Evolutionary conservation across 2,329 filamentous ascomycete genomes (phyloP).

Genomic region (Aphanocladium album): DNA sequence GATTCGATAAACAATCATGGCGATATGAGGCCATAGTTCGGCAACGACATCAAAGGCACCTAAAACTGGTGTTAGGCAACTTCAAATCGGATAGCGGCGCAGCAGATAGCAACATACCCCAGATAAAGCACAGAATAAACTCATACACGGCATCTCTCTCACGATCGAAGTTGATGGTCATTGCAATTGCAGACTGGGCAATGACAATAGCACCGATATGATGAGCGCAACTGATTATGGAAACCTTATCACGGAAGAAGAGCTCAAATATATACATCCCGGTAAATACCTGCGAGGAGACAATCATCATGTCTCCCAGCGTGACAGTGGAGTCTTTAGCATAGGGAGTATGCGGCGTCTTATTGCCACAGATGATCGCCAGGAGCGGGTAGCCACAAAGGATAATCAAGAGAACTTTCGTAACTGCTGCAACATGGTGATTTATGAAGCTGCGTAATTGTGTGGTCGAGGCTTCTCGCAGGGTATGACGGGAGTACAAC

Average conservation of each 20-base stretch:
- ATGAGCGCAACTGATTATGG: constrained; percentile 11
- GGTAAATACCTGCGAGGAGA: constrained; percentile 8
- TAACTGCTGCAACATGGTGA: constrained; percentile 11
- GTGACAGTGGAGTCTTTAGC: constrained; percentile 4
- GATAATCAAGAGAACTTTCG: constrained; percentile 9
- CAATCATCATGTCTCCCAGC: constrained; percentile 11
- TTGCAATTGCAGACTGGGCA: constrained; percentile 10
- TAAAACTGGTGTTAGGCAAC: neutral
- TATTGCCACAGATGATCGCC: constrained; percentile 2
- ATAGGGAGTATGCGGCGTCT: constrained; percentile 8
- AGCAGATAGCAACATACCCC: constrained; percentile 11
- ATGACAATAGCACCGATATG: constrained; percentile 13
- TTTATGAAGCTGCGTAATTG: constrained; percentile 12
- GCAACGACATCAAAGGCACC: constrained; percentile 13
- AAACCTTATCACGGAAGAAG: constrained; percentile 14
- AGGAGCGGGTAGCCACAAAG: constrained; percentile 11
- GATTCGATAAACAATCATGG: constrained; percentile 11
- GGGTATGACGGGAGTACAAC: neutral
- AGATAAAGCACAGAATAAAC: constrained; percentile 12
- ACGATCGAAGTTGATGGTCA: constrained; percentile 9
- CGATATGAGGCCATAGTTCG: constrained; percentile 13
- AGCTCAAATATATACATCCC: constrained; percentile 14
- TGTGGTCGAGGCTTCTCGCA: neutral
- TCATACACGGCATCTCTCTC: constrained; percentile 12
- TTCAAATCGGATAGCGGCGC: too few species aligned